Base-by-base conservation (phyloP, 1,139 yeast genomes). In the Kodamaea plutei region DNA sequence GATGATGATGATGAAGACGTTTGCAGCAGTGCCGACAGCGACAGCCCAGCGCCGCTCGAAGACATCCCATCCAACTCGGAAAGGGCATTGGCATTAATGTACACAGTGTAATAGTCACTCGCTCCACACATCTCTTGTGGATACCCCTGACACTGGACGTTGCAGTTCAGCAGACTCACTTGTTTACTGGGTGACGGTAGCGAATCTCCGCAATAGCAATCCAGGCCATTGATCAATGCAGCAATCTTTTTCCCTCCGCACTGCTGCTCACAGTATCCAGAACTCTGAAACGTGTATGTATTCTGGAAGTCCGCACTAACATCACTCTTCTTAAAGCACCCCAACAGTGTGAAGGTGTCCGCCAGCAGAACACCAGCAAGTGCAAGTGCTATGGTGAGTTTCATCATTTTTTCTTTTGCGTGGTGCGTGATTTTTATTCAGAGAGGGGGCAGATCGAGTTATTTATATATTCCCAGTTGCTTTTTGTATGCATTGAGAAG, bases 101-200 rank as follows among this genome's bases (percentile, higher is more conserved):
- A 78, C 8, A 81, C 74, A 30, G 71, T 60, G 43, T 70, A 68
- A 41, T 69, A 72, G 15, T 54, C 55, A 25, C 44, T 27, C n/a
- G 85, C 85, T 44, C 91, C 91, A 56, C 91, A 82, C 14, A 52
- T 64, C 38, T 76, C 80, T 6, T 44, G 36, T 2, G 69, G 69
- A 52, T 72, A 81, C 5, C 88, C 89, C 26, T 56, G 52, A 55
- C 91, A 82, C 2, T 52, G 35, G 3, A 51, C 46, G 31, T 65
- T 45, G 58, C 91, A 82, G 29, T 66, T 55, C 19, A 63, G 50
- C 20, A 40, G 44, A 36, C 41, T 52, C 2, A 58, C 64, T 33
- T 57, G 48, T 23, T 54, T 56, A 9, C 53, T 44, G 9, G 55
- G 28, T 12, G 47, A 41, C 9, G 79, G 76, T 12, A 55, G 53